phyloP scores from a whole-genome alignment of 495 filamentous ascomycete genomes.

The Neurospora sublineolata region DNA sequence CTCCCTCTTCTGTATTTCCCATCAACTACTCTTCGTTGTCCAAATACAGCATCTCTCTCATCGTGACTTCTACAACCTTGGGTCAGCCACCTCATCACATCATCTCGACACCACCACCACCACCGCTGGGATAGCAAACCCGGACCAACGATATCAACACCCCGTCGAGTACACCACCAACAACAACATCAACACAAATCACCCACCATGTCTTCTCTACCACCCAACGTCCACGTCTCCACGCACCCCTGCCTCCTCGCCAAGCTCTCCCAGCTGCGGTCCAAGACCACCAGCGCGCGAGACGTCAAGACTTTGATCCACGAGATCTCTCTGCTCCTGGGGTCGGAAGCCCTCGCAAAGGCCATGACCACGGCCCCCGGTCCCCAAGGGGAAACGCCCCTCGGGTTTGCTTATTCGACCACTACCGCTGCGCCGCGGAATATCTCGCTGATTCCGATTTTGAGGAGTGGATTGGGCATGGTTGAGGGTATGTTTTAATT shows the following conservation, averaged over 20 bases:
- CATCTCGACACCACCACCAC: not conserved
- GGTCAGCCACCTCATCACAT: not conserved
- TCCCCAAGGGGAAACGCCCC: constrained; percentile 59
- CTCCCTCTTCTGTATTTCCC: not conserved
- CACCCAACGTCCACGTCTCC: constrained; percentile 70
- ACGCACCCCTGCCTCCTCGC: constrained; percentile 74
- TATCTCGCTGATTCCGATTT: constrained; percentile 80
- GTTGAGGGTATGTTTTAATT: constrained; percentile 49
- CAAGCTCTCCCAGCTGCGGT: constrained; percentile 84
- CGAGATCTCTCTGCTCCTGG: constrained; percentile 75
- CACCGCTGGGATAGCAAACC: not conserved
- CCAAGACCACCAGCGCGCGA: constrained; percentile 50
- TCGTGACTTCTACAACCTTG: not conserved
- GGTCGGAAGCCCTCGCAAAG: constrained; percentile 65
- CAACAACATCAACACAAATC: constrained; percentile 7
- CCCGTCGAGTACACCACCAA: too few relatives aligned
- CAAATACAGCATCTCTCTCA: not conserved
- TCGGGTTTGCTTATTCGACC: constrained; percentile 59
- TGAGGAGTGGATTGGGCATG: constrained; percentile 84
- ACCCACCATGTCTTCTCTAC: constrained; percentile 26
- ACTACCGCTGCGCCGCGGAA: constrained; percentile 44
- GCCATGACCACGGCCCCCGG: constrained; percentile 41
- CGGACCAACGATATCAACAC: not conserved
- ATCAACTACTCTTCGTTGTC: not conserved
- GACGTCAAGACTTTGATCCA: constrained; percentile 75